Evolutionary conservation across 352 stramenopile genomes (phyloP).

Genomic region (Phytophthora hybrid): DNA sequence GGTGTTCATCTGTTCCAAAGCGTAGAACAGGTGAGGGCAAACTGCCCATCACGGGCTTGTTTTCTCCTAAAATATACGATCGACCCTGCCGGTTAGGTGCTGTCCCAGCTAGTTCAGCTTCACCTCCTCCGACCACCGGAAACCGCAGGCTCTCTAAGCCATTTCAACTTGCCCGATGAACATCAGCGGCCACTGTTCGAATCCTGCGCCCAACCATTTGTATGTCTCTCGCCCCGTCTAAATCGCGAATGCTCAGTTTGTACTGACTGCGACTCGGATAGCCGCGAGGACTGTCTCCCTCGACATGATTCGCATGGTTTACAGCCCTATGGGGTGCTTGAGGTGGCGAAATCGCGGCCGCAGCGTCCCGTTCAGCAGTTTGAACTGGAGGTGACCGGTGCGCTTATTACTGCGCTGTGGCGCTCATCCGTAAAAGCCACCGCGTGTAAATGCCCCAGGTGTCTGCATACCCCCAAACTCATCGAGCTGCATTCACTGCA

Average conservation of each 20-base stretch:
- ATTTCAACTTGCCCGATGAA: neutral
- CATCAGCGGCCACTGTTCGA: neutral
- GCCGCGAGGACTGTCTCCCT: too few relatives aligned
- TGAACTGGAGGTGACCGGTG: neutral
- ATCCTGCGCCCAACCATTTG: neutral
- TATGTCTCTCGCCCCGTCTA: neutral
- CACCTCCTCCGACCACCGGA: neutral
- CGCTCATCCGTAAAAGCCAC: neutral
- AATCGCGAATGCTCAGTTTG: neutral
- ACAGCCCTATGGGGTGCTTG: too few relatives aligned
- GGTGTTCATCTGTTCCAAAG: neutral
- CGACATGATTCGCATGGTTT: too few relatives aligned
- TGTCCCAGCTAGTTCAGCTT: neutral
- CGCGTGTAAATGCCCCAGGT: neutral
- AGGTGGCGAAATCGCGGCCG: too few relatives aligned
- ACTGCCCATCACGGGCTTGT: neutral
- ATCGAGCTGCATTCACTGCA: neutral
- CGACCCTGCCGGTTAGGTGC: neutral
- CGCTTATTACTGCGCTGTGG: neutral
- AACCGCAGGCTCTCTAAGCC: neutral
- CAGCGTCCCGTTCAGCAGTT: too few relatives aligned
- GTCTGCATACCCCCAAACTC: neutral
- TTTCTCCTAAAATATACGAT: neutral
- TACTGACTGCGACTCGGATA: neutral
- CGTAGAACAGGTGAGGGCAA: neutral